Evolutionary conservation across 305 asterid genomes (phyloP), one percentile per base, ranked within the genome.

Genomic region (Plantago rigida): DNA sequence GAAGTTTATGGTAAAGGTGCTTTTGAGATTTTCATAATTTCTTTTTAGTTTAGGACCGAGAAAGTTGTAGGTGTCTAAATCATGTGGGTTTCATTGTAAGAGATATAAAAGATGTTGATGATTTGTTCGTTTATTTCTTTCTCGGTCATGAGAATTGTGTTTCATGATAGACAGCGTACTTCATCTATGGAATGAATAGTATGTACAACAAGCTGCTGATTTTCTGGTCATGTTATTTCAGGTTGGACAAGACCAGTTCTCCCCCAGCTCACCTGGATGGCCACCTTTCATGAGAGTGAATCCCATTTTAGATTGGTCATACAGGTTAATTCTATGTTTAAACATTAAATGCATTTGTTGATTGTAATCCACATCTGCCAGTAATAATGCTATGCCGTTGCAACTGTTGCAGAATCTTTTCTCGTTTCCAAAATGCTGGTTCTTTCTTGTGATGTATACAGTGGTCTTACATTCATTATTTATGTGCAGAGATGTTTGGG

Each of bases 221-320:
- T n/a, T 64, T 47, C 46, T 51, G 71, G 63, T 41, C 11, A 26
- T 67, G 56, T 58, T 65, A 56, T 70, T 75, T 67, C 79, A 84
- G 96, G 83, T 89, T 65, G 97, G 95, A 53, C 97, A 89, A 70
- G 95, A 86, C 64, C 99, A 86, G 69, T 86, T 88, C 84, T 86
- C 97, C 51, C 97, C 96, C 7, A 92, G 99, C 80, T 84, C 97
- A 48, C 92, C 92, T 54, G 96, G 99, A 59, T 89, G 96, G 97
- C 96, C 99, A 24, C 79, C 95, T 75, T 89, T 92, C 78, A 92
- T 92, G 99, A 84, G 97, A 82, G 95, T 92, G 77, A 92, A 92
- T 75, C 99, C 99, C 73, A 84, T 92, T 59, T 75, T 92, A 82
- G 99, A 89, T 78, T 89, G 99, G 97, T 92, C 97, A 34, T 92